These are phyloP conservation scores for Neoboletus subvelutipes DNA, from an alignment of 768 basidiomycete species.

Conservation along the genomic window DNA sequence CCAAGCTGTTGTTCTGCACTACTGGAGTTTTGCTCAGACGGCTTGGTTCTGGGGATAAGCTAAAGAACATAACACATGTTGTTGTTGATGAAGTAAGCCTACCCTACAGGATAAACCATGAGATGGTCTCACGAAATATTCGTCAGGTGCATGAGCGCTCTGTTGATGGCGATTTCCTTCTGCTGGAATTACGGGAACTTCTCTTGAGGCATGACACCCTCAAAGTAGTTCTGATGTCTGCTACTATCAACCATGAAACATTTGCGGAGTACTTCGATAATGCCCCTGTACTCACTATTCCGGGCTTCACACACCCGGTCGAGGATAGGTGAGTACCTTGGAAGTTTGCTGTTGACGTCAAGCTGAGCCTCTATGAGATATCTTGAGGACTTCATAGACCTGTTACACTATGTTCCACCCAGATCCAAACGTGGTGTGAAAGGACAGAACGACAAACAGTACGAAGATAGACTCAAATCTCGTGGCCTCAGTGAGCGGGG, in stretches of 20 bases:
- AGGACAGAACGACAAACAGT: conserved; percentile 36
- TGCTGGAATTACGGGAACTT: conserved; percentile 80
- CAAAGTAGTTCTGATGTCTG: conserved; percentile 89
- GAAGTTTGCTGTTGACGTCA: background rate
- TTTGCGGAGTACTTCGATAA: conserved; percentile 80
- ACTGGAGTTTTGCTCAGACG: conserved; percentile 89
- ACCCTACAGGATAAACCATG: background rate
- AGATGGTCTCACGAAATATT: background rate
- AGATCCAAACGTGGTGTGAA: conserved; percentile 33
- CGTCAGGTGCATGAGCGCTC: conserved; percentile 86
- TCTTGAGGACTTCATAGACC: conserved; percentile 73
- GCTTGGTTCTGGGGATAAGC: conserved; percentile 67
- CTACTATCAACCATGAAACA: conserved; percentile 89
- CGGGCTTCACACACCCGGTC: conserved; percentile 79
- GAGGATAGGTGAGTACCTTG: conserved; percentile 56
- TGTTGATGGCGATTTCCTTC: conserved; percentile 85
- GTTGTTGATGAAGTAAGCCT: conserved; percentile 81
- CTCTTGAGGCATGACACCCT: conserved; percentile 60
- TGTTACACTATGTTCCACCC: conserved; percentile 54
- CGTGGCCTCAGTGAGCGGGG: conserved; percentile 52
- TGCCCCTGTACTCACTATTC: conserved; percentile 81
- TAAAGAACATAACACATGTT: conserved; percentile 76
- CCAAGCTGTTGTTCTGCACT: conserved; percentile 86
- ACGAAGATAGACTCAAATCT: conserved; percentile 48
- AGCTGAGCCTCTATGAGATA: conserved; percentile 49